Percentiles rank a stretch among this genome's conserved stretches.
Conservation (phyloP, 345 rosid species). For the Pistacia integerrima region DNA sequence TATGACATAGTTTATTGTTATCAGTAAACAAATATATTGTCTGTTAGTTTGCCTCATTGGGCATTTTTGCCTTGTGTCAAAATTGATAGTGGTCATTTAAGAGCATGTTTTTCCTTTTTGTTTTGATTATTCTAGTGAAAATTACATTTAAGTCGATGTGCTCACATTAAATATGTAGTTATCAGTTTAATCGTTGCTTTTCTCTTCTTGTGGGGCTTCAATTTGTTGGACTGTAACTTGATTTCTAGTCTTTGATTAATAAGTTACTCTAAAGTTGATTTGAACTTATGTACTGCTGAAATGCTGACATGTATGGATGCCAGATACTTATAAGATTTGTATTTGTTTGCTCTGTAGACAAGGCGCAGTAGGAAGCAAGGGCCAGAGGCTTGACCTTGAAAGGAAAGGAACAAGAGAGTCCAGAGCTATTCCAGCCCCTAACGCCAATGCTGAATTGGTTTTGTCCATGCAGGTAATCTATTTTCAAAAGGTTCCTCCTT, state of each 20-base stretch:
- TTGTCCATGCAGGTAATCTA: constrained; percentile 78
- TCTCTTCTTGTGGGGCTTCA: background rate
- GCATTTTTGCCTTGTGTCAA: background rate
- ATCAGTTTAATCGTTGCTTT: background rate
- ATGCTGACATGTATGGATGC: background rate
- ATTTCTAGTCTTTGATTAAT: background rate
- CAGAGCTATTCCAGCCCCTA: constrained; percentile 94
- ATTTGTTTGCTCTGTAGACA: constrained; percentile 51
- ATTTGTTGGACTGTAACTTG: constrained; percentile 2
- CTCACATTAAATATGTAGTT: background rate
- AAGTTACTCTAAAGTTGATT: constrained; percentile 4
- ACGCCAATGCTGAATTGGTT: constrained; percentile 89
- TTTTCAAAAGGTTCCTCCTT: background rate
- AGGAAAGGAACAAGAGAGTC: constrained; percentile 80
- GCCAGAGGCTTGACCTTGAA: constrained; percentile 68
- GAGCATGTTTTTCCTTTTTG: background rate
- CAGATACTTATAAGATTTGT: constrained; percentile 10
- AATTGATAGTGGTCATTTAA: background rate
- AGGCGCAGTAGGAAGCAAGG: constrained; percentile 74
- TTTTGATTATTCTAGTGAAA: background rate
- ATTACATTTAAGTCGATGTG: background rate
- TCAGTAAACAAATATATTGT: background rate
- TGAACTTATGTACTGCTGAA: background rate
- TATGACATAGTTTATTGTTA: background rate
- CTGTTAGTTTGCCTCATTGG: background rate